phyloP scores from a whole-genome alignment of 2,329 filamentous ascomycete species.

The Lachnellula subtilissima region DNA sequence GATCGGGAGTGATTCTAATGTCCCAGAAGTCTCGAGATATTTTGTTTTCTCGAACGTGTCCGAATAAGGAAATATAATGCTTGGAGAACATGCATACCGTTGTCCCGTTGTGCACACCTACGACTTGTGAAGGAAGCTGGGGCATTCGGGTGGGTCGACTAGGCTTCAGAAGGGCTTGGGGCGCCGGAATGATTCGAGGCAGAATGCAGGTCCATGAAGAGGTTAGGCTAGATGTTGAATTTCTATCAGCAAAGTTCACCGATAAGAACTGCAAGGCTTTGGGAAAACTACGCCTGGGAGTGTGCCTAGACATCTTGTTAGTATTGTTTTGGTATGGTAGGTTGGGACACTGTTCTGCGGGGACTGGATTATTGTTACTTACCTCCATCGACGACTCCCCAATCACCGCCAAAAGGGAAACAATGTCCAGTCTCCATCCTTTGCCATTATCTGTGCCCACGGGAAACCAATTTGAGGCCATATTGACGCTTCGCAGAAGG shows the following conservation, averaged over 20 bases:
- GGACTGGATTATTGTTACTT: too few species aligned
- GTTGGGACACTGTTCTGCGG: too few species aligned
- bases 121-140: conserved; percentile 48
- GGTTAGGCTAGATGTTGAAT: conserved; percentile 37
- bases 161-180: conserved; percentile 56
- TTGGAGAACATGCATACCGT: conserved; percentile 22
- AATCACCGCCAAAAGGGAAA: conserved; percentile 58
- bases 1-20: too few species aligned
- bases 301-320: conserved; percentile 30
- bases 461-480: conserved; percentile 39
- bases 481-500: neutral
- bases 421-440: conserved; percentile 56
- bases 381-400: conserved; percentile 52
- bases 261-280: neutral
- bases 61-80: too few species aligned
- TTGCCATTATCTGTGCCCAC: conserved; percentile 32
- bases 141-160: conserved; percentile 52
- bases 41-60: too few species aligned
- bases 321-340: too few species aligned
- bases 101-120: conserved; percentile 54
- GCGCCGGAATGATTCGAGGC: conserved; percentile 57
- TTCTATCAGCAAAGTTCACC: neutral
- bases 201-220: conserved; percentile 53
- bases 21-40: too few species aligned
- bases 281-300: conserved; percentile 39